phyloP scores from a whole-genome alignment of 2,329 filamentous ascomycete genomes.

The Cercospora brassicicola region DNA sequence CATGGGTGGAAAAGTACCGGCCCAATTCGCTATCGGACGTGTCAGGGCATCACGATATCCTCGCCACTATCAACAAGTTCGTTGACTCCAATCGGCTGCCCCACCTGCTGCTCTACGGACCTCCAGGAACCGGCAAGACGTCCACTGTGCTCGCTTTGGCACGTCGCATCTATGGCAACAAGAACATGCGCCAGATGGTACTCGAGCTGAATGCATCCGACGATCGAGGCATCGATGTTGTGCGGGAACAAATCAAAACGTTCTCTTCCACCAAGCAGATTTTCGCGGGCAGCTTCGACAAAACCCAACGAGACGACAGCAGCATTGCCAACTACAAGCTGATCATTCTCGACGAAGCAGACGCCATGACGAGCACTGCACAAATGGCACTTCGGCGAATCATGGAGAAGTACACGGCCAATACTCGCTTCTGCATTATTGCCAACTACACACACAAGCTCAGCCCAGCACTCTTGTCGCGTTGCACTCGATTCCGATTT shows the following conservation, averaged over 20 bases:
- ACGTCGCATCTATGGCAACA: constrained; percentile 83
- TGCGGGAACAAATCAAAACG: constrained; percentile 98
- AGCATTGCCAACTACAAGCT: constrained; percentile 80
- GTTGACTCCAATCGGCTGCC: constrained; percentile 91
- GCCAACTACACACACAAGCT: constrained; percentile 99
- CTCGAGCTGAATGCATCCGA: constrained; percentile 96
- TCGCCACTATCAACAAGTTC: constrained; percentile 97
- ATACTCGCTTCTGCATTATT: constrained; percentile 97
- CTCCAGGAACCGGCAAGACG: constrained; percentile 95
- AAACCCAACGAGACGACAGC: constrained; percentile 34
- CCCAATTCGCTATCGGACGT: constrained; percentile 87
- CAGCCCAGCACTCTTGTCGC: constrained; percentile 83
- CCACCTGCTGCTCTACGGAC: constrained; percentile 93
- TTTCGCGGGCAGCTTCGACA: constrained; percentile 58
- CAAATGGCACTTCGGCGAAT: constrained; percentile 96
- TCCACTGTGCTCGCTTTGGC: constrained; percentile 93
- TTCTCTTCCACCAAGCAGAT: constrained; percentile 98
- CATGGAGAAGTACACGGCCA: constrained; percentile 99
- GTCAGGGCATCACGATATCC: constrained; percentile 93
- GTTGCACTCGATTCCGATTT: constrained; percentile 93
- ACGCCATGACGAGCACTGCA: constrained; percentile 98
- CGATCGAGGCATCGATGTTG: constrained; percentile 95
- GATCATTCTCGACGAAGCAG: constrained; percentile 97
- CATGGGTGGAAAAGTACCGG: constrained; percentile 98
- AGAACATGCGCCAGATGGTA: constrained; percentile 97